phyloP scores from a whole-genome alignment of 2,329 filamentous ascomycete genomes.

The Bipolaris bicolor region DNA sequence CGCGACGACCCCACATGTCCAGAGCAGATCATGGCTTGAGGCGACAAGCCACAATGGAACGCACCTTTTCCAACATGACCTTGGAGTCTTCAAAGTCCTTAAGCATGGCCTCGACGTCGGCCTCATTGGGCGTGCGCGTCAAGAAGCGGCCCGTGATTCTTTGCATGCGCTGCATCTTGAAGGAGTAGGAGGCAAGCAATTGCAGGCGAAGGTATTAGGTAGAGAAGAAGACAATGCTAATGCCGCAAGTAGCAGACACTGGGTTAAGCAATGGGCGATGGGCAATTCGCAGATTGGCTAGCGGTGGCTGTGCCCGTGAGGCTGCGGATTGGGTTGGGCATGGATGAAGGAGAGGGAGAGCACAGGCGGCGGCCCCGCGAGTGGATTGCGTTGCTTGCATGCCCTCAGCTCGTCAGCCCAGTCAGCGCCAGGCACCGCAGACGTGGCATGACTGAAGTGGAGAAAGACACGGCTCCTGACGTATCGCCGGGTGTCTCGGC shows the following conservation, averaged over 20 bases:
- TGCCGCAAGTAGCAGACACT: not conserved
- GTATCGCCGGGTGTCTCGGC: constrained; percentile 3
- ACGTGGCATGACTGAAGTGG: constrained; percentile 16
- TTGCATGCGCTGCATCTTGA: constrained; percentile 73
- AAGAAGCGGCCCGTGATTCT: constrained; percentile 75
- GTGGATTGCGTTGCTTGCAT: constrained; percentile 28
- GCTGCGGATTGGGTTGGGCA: constrained; percentile 23
- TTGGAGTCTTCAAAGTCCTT: constrained; percentile 83
- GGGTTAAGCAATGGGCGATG: not conserved
- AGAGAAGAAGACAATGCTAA: constrained; percentile 3
- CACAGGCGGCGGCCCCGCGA: constrained; percentile 16
- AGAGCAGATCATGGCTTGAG: constrained; percentile 2
- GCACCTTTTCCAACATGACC: constrained; percentile 72
- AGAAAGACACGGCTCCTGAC: not conserved
- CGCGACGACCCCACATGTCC: constrained; percentile 28
- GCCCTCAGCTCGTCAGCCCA: constrained; percentile 11
- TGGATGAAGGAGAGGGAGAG: constrained; percentile 20
- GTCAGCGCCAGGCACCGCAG: constrained; percentile 8
- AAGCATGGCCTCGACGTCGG: constrained; percentile 74
- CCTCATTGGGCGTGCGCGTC: constrained; percentile 74
- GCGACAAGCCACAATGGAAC: constrained; percentile 26
- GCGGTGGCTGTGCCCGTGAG: constrained; percentile 29
- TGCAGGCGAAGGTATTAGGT: constrained; percentile 14
- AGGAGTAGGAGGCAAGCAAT: constrained; percentile 27
- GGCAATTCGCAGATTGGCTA: constrained; percentile 17